These are phyloP conservation scores for Jacaranda mimosifolia DNA, from an alignment of 257 asterid genomes.

Conservation along the genomic window DNA sequence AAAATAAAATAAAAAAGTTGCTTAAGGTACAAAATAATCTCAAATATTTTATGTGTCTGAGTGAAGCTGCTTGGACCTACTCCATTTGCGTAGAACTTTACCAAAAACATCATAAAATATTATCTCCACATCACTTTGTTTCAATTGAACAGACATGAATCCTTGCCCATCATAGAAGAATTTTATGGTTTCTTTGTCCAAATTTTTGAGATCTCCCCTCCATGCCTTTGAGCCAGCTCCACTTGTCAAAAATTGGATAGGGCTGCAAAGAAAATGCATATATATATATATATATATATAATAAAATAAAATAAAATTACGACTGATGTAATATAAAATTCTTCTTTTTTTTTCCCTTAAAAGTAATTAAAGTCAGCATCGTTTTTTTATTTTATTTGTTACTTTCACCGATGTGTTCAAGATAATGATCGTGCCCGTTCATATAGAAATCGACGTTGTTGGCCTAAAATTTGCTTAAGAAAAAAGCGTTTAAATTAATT, in stretches of 20 bases:
- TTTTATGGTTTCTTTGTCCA: constrained; percentile 43
- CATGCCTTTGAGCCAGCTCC: constrained; percentile 97
- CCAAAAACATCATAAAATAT: constrained; percentile 77
- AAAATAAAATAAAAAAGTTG: no score
- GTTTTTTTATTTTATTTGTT: constrained; percentile 49
- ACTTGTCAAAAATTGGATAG: constrained; percentile 77
- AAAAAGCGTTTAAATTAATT: background rate
- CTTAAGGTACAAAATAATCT: background rate
- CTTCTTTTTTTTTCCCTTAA: background rate
- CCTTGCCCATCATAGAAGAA: constrained; percentile 92
- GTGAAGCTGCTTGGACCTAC: constrained; percentile 57
- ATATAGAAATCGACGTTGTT: constrained; percentile 71
- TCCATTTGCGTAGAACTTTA: constrained; percentile 60
- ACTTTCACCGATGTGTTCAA: constrained; percentile 65
- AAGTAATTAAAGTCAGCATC: background rate
- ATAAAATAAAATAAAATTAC: background rate
- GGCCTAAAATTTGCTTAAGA: constrained; percentile 47
- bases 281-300: no score
- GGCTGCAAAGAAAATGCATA: no score
- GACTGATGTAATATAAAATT: no score
- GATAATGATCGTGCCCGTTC: constrained; percentile 92
- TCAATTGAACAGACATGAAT: constrained; percentile 72
- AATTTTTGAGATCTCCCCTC: constrained; percentile 72
- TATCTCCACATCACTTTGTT: constrained; percentile 44
- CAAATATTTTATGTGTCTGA: constrained; percentile 41